phyloP scores from a whole-genome alignment of 140 eudicot species.

The Oenanthe javanica region DNA sequence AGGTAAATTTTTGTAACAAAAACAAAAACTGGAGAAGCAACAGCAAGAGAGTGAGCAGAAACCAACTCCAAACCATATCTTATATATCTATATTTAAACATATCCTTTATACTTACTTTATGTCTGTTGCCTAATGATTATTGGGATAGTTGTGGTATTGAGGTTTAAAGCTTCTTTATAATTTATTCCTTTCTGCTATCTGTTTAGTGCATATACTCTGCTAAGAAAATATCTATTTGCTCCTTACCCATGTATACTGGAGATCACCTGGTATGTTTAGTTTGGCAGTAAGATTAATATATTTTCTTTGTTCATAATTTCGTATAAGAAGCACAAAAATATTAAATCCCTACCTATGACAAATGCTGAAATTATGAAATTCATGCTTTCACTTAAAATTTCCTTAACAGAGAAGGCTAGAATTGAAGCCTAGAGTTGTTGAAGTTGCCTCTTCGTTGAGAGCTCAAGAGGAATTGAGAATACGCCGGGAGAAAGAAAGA shows the following conservation, averaged over 20 bases:
- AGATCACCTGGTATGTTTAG: background rate
- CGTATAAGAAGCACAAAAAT: too few relatives aligned
- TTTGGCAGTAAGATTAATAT: background rate
- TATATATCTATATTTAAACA: background rate
- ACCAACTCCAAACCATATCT: background rate
- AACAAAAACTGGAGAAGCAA: conserved; percentile 34
- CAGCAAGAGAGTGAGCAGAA: conserved; percentile 46
- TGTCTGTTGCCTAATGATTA: background rate
- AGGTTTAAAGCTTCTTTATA: background rate
- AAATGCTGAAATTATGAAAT: too few relatives aligned
- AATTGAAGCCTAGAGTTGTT: conserved; percentile 55
- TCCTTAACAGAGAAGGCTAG: too few relatives aligned
- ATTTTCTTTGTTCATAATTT: too few relatives aligned
- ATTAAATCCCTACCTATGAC: too few relatives aligned
- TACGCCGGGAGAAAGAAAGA: conserved; percentile 51
- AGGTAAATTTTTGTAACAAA: conserved; percentile 26
- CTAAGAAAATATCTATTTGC: background rate
- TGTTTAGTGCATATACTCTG: background rate
- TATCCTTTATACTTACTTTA: background rate
- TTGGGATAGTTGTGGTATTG: background rate
- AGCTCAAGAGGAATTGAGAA: conserved; percentile 39
- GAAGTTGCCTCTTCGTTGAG: conserved; percentile 47
- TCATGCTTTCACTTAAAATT: too few relatives aligned
- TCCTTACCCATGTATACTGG: background rate
- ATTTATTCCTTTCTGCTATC: background rate